Evolutionary conservation across 192 early-diverging fungal genomes (phyloP), one percentile per base, ranked within the genome.

Genomic region (Coemansia sp.): DNA sequence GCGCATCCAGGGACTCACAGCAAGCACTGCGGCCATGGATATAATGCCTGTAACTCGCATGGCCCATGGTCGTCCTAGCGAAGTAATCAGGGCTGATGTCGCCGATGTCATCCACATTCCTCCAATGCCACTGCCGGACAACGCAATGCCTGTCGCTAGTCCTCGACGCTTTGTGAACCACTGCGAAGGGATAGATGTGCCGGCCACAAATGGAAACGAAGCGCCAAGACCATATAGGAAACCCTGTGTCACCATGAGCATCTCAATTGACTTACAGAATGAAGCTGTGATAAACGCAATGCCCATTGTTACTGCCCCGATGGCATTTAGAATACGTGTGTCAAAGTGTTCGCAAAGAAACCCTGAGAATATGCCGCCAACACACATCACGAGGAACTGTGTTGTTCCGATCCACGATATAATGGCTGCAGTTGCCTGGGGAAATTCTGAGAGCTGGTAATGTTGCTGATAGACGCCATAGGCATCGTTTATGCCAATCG

Each of bases 101-200:
- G 77, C 76, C 64, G 80, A 83, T 5, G 75, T 74, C 80, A 84
- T 82, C 84, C 75, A 78, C 81, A 84, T 80, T 10, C 78, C 80
- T 39, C 82, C 85, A 9, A 86, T 46, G 3, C 83, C 85, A 24
- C 77, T 78, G 7, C 85, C 85, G 10, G 85, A 72, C 30, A 84
- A 63, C 31, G 83, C 82, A 64, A 86, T 82, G 2, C 85, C 85
- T 14, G 81, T 81, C 6, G 85, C 85, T 53, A 86, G 69, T 10
- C 83, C 85, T 20, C 74, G 78, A 24, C 76, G 73, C 56, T 61
- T 69, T 27, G 69, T 80, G 50, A 86, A 86, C 72, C 76, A 86
- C 63, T 84, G 79, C 51, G 73, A 65, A 11, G 75, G 75, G 20
- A 78, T 78, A 11, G 78, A 68, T 0, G 80, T 84, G 7, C 78